These are phyloP conservation scores for Cutaneotrichosporon spelunceum DNA, from an alignment of 1,284 basidiomycete genomes.

Conservation along the genomic window DNA sequence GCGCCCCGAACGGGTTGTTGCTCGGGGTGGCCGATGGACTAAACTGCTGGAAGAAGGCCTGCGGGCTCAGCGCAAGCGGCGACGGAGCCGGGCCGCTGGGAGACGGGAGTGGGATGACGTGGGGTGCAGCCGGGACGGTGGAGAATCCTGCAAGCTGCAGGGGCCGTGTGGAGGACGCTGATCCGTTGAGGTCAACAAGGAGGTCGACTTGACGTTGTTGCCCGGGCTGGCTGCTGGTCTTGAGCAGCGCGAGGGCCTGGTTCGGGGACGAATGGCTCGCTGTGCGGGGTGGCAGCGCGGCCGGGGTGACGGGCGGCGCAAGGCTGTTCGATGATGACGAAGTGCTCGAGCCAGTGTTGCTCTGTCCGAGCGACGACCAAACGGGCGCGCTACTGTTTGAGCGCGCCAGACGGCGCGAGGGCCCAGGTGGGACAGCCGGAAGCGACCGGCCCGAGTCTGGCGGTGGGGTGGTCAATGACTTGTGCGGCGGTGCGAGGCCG, in stretches of 20 bases:
- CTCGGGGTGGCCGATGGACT: background rate
- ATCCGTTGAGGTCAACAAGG: slow-evolving; percentile 34
- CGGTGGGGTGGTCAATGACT: background rate
- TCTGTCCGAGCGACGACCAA: slow-evolving; percentile 5
- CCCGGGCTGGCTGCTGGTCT: slow-evolving; percentile 1
- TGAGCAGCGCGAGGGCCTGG: background rate
- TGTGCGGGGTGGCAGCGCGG: background rate
- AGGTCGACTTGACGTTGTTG: slow-evolving; percentile 5
- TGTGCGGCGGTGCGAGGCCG: background rate
- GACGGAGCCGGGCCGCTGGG: slow-evolving; percentile 6
- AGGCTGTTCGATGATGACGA: slow-evolving; percentile 1
- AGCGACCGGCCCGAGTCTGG: slow-evolving; percentile 7
- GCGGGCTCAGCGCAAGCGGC: slow-evolving; percentile 21
- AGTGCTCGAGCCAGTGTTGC: slow-evolving; percentile 1
- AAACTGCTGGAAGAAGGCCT: slow-evolving; percentile 16
- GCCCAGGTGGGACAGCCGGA: slow-evolving; percentile 1
- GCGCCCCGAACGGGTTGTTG: slow-evolving; percentile 11
- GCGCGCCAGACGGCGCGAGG: slow-evolving; percentile 1
- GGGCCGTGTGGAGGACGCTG: slow-evolving; percentile 32
- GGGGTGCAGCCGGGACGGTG: slow-evolving; percentile 13
- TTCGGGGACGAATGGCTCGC: slow-evolving; percentile 2
- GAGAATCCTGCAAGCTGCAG: slow-evolving; percentile 32
- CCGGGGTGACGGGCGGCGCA: slow-evolving; percentile 3
- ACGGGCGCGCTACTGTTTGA: background rate
- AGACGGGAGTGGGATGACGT: slow-evolving; percentile 9